phyloP scores from a whole-genome alignment of 23 red algal genomes.

The Chondrus crispus region DNA sequence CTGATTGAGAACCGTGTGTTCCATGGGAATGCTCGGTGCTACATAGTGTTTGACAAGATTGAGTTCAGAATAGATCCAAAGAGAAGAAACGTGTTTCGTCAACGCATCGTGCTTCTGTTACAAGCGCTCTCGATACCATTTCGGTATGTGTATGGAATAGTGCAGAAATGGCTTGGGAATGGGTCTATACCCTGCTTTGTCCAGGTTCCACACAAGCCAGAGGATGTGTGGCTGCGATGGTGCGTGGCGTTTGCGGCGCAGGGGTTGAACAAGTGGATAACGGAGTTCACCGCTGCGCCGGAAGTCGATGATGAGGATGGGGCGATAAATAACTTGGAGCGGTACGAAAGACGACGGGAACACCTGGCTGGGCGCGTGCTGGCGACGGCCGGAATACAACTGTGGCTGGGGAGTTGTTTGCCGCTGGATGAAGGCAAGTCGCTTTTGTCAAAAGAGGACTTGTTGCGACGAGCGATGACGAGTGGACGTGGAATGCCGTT shows the following conservation, averaged over 20 bases:
- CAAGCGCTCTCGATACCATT: no score
- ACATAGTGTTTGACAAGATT: neutral
- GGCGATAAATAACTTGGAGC: no score
- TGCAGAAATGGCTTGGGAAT: no score
- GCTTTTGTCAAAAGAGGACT: conserved; percentile 3
- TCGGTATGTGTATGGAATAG: no score
- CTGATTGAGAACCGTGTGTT: conserved; percentile 26
- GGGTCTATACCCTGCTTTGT: neutral
- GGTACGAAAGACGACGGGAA: no score
- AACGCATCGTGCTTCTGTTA: no score
- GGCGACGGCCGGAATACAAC: neutral
- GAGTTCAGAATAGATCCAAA: no score
- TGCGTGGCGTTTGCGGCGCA: conserved; percentile 14
- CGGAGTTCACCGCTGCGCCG: no score
- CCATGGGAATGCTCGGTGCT: neutral
- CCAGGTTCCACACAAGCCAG: neutral
- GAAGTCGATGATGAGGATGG: no score
- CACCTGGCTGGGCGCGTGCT: neutral
- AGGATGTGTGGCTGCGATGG: conserved; percentile 32
- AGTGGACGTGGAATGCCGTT: neutral
- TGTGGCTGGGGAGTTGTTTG: no score
- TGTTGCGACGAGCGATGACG: neutral
- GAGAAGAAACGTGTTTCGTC: no score
- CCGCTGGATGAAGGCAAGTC: neutral
- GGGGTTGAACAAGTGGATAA: conserved; percentile 1